Evolutionary conservation across 345 rosid genomes (phyloP).

Genomic region (Corchorus capsularis): DNA sequence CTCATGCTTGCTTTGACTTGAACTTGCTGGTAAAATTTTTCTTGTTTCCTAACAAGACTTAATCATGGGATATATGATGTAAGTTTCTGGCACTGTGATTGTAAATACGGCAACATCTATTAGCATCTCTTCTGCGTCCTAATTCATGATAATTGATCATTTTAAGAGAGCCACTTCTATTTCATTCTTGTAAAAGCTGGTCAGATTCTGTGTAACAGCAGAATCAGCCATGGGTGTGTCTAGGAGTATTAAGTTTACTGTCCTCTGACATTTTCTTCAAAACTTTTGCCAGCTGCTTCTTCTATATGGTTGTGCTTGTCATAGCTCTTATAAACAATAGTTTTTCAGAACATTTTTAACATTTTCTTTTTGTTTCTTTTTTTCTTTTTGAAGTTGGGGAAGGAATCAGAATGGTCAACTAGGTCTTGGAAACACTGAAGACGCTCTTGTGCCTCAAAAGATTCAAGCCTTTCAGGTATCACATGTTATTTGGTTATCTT

Average conservation of each 20-base stretch:
- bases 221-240: background rate
- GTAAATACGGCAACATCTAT: background rate
- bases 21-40: background rate
- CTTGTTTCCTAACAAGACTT: background rate
- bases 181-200: background rate
- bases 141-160: background rate
- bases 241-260: background rate
- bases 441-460: constrained; percentile 87
- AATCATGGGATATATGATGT: background rate
- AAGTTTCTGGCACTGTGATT: background rate
- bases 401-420: constrained; percentile 99
- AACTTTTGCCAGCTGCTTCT: background rate
- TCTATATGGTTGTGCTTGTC: background rate
- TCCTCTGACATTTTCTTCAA: background rate
- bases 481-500: background rate
- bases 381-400: constrained; percentile 73
- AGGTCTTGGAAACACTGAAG: constrained; percentile 88
- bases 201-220: background rate
- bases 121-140: background rate
- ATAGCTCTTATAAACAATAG: background rate
- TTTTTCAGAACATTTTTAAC: constrained; percentile 5
- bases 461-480: constrained; percentile 86
- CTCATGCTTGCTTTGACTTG: background rate
- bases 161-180: background rate
- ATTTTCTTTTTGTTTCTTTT: background rate